Evolutionary conservation across 257 asterid genomes (phyloP).

Genomic region (Solanum lycopersicoides): DNA sequence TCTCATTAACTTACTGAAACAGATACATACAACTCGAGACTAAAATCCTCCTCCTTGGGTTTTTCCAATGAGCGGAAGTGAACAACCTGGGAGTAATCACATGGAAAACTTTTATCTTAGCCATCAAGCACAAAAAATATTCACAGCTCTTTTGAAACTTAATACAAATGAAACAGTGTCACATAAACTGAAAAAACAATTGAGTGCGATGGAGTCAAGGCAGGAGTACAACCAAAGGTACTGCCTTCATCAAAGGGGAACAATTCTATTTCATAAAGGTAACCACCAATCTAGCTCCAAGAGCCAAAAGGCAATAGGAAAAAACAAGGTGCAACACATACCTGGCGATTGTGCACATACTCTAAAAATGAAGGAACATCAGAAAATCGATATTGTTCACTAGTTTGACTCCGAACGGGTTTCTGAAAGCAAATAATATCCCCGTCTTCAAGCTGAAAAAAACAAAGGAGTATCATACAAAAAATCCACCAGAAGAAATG

Average conservation of each 20-base stretch:
- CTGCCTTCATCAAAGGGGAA: background rate
- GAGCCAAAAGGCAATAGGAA: background rate
- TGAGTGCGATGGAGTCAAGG: background rate
- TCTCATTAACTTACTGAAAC: background rate
- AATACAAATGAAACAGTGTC: background rate
- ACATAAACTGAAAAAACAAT: background rate
- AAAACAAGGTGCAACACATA: background rate
- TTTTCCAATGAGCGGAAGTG: constrained; percentile 49
- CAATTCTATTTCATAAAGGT: background rate
- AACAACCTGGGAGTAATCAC: constrained; percentile 29
- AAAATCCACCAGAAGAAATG: background rate
- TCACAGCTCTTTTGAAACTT: background rate
- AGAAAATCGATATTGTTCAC: constrained; percentile 45
- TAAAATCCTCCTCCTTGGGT: constrained; percentile 49
- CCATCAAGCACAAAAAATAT: background rate
- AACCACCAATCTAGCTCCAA: background rate
- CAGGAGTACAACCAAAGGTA: background rate
- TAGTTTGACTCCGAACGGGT: constrained; percentile 27
- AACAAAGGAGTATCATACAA: constrained; percentile 5
- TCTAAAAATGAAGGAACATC: constrained; percentile 65
- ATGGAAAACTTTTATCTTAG: background rate
- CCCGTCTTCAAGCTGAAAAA: constrained; percentile 68
- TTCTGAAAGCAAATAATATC: constrained; percentile 75
- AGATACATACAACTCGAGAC: constrained; percentile 42
- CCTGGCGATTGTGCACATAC: constrained; percentile 3